Evolutionary conservation across 257 asterid genomes (phyloP).

Genomic region (Anisodus tanguticus): DNA sequence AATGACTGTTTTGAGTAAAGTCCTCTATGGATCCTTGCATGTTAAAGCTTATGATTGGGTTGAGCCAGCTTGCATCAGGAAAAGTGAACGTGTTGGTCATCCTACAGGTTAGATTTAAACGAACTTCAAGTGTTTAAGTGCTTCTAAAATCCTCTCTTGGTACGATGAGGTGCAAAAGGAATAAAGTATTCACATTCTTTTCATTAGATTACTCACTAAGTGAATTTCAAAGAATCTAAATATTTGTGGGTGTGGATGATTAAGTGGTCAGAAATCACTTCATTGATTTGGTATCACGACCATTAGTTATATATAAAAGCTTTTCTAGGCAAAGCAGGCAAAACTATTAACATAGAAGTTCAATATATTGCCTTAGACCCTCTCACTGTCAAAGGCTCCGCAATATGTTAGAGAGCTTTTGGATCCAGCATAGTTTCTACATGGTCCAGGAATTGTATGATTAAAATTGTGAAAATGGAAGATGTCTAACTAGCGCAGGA

Average conservation of each 20-base stretch:
- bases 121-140: constrained; percentile 1
- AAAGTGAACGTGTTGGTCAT: constrained; percentile 51
- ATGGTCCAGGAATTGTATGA: constrained; percentile 6
- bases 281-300: neutral
- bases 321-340: neutral
- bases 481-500: neutral
- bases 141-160: neutral
- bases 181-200: neutral
- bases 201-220: neutral
- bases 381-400: neutral
- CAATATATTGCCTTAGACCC: neutral
- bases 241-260: neutral
- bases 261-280: neutral
- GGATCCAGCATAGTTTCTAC: neutral
- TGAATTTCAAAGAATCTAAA: neutral
- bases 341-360: neutral
- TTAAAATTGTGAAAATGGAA: neutral
- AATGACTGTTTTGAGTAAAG: constrained; percentile 95
- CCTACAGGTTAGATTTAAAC: constrained; percentile 63
- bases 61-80: constrained; percentile 71
- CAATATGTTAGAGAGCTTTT: neutral
- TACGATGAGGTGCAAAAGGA: neutral
- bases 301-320: neutral
- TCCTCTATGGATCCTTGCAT: constrained; percentile 92
- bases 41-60: constrained; percentile 96